These are phyloP conservation scores for Fraxinus velutina DNA, from an alignment of 305 asterid genomes.

Conservation along the genomic window DNA sequence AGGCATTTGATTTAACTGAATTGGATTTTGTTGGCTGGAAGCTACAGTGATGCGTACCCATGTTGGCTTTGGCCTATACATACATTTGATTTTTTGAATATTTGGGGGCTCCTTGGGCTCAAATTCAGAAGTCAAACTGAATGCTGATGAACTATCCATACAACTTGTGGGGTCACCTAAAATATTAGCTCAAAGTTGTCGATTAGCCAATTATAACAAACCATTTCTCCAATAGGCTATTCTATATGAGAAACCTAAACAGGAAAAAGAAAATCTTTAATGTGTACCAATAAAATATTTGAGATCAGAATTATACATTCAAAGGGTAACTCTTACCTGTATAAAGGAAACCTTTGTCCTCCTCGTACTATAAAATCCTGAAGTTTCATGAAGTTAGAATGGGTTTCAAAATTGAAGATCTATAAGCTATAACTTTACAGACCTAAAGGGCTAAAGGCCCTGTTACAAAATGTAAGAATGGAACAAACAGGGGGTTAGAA, in stretches of 20 bases:
- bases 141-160: neutral
- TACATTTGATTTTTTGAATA: neutral
- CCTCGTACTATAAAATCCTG: constrained; percentile 87
- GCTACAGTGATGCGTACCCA: neutral
- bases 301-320: neutral
- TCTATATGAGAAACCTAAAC: neutral
- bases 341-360: constrained; percentile 71
- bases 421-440: neutral
- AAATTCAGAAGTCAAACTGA: neutral
- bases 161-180: neutral
- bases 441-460: constrained; percentile 4
- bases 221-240: neutral
- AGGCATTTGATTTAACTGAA: neutral
- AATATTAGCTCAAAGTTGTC: neutral
- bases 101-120: neutral
- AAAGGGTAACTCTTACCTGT: constrained; percentile 54
- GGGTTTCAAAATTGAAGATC: neutral
- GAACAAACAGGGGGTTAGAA: neutral
- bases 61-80: neutral
- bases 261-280: neutral
- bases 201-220: neutral
- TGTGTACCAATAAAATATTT: neutral
- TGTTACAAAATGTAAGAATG: neutral
- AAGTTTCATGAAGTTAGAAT: constrained; percentile 31
- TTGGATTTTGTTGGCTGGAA: neutral